Evolutionary conservation across 805 yeast genomes (phyloP), one percentile per base, ranked within the genome.

Genomic region (Wickerhamiella kurtzmanii): DNA sequence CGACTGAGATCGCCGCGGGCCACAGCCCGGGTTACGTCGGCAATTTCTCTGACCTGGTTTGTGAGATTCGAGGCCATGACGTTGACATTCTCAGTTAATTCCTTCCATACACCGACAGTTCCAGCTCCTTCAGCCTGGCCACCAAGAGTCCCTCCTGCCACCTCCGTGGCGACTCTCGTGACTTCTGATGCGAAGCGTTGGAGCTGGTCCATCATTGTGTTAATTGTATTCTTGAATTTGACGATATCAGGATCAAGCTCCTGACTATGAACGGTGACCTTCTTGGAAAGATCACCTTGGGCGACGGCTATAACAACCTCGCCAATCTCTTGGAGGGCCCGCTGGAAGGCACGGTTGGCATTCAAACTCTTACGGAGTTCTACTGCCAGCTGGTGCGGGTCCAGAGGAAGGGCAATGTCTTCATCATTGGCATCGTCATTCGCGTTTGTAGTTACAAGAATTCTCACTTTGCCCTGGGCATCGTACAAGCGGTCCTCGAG

Each of bases 61-160:
- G 95, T 84, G 56, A 84, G 72, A 63, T 85, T 84, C 45, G 81
- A 70, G 32, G 95, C 94, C 95, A 84, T 84, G 35, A 89, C 86
- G 61, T 84, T 85, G 54, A 84, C 86, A 55, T 84, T 84, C 61
- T 84, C 94, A 4, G 94, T 80, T 38, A 85, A 70, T 58, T 81
- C 87, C 57, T 82, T 77, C 95, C 95, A 84, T 43, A 83, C 82
- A 44, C 95, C 95, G 6, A 79, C 84, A 0, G 88, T 77, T n/a
- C 88, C 89, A 45, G 78, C 80, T 51, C 79, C 80, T 52, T 80
- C 82, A 37, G 89, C 94, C 60, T 82, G 92, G 36, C 95, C 95
- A 54, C 95, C 95, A 37, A 85, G 70, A 52, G 83, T 83, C 55
- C 95, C 95, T 56, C 83, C 82, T 25, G 94, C 89, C 18, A 85